Conservation (phyloP, 2,329 filamentous ascomycete species). For the Xylaria sp. region DNA sequence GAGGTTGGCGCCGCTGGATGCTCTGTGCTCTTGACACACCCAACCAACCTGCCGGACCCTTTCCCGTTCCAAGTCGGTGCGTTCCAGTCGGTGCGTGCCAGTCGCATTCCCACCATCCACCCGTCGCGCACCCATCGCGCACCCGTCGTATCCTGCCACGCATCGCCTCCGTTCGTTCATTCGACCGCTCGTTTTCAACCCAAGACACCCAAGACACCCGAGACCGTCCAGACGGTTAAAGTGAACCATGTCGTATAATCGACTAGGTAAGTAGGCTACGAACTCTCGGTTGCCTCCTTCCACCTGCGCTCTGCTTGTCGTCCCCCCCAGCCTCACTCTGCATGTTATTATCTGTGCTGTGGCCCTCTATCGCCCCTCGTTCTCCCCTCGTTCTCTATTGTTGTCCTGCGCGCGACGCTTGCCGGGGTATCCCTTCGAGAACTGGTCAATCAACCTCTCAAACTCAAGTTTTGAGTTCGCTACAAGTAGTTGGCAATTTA, state of each 20-base stretch:
- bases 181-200: slow-evolving; percentile 14
- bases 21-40: slow-evolving; percentile 6
- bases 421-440: not conserved
- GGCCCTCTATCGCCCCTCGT: not conserved
- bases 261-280: slow-evolving; percentile 65
- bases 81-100: slow-evolving; percentile 27
- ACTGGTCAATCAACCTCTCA: not conserved
- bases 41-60: not conserved
- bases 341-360: slow-evolving; percentile 7
- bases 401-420: not conserved
- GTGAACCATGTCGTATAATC: slow-evolving; percentile 72
- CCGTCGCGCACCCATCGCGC: slow-evolving; percentile 23
- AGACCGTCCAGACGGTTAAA: slow-evolving; percentile 19
- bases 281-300: slow-evolving; percentile 23
- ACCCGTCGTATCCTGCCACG: slow-evolving; percentile 9
- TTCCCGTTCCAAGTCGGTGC: slow-evolving; percentile 26
- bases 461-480: not conserved
- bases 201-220: slow-evolving; percentile 13
- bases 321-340: not conserved
- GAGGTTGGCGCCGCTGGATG: slow-evolving; percentile 17
- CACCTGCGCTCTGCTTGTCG: slow-evolving; percentile 26
- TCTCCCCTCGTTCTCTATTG: not conserved
- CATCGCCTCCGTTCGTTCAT: slow-evolving; percentile 18
- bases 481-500: not conserved
- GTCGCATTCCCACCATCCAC: slow-evolving; percentile 22